phyloP scores from a whole-genome alignment of 2,329 filamentous ascomycete species.

The Monosporascus sp. region DNA sequence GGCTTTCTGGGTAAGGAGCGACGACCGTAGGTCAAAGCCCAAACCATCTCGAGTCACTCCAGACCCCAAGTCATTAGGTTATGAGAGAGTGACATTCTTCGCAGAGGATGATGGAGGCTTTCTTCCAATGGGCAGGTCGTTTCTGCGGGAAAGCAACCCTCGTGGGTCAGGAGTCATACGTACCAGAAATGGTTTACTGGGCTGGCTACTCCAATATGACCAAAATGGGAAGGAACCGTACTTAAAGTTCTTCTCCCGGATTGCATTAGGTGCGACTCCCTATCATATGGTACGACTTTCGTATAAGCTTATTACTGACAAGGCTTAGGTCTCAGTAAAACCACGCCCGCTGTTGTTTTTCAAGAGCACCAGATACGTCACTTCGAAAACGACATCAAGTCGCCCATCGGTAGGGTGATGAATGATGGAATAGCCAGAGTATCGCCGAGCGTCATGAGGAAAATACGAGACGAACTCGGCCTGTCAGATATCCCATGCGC shows the following conservation, averaged over 20 bases:
- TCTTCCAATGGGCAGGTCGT: constrained; percentile 18
- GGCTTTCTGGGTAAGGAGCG: constrained; percentile 35
- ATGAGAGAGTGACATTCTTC: constrained; percentile 43
- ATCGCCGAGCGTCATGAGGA: constrained; percentile 50
- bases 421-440: constrained; percentile 60
- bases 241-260: constrained; percentile 50
- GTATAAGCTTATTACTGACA: background rate
- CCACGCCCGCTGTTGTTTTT: constrained; percentile 36
- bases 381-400: constrained; percentile 27
- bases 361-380: constrained; percentile 36
- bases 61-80: constrained; percentile 16
- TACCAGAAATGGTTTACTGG: constrained; percentile 33
- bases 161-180: background rate
- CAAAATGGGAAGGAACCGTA: constrained; percentile 37
- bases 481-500: constrained; percentile 49
- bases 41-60: constrained; percentile 22
- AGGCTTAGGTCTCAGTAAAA: constrained; percentile 40
- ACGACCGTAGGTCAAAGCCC: constrained; percentile 27
- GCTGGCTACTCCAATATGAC: constrained; percentile 41
- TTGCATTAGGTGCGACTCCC: constrained; percentile 39
- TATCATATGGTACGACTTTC: background rate
- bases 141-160: too few relatives aligned
- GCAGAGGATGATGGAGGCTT: constrained; percentile 41
- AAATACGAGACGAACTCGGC: constrained; percentile 43
- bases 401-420: constrained; percentile 40